These are phyloP conservation scores for Pseudofabraea citricarpa DNA, from an alignment of 2,329 filamentous ascomycete species.

Conservation along the genomic window DNA sequence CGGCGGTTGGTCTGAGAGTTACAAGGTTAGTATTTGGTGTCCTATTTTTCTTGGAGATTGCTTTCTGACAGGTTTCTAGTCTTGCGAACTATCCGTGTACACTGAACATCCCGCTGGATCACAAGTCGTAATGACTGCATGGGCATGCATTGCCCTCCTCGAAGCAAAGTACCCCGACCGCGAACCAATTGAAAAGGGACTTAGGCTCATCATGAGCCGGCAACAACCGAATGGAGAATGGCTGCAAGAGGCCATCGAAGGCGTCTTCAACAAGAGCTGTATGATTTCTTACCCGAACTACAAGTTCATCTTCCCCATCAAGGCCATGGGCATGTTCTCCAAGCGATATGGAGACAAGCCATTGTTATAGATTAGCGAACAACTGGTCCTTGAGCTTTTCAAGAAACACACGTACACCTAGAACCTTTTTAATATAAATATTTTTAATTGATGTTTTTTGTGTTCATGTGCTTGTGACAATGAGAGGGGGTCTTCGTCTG, in stretches of 20 bases:
- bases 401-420: too few species aligned
- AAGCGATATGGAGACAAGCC: constrained; percentile 23
- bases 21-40: constrained; percentile 54
- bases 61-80: constrained; percentile 36
- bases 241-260: constrained; percentile 92
- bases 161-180: constrained; percentile 77
- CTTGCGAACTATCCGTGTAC: constrained; percentile 74
- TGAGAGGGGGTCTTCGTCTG: too few species aligned
- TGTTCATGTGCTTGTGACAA: too few species aligned
- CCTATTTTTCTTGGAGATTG: constrained; percentile 1
- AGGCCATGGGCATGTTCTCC: constrained; percentile 78
- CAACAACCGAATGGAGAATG: constrained; percentile 91
- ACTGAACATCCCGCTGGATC: constrained; percentile 69
- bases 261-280: constrained; percentile 98
- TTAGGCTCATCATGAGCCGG: constrained; percentile 76
- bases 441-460: too few species aligned
- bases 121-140: constrained; percentile 92
- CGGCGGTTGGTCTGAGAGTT: constrained; percentile 96
- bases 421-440: too few species aligned
- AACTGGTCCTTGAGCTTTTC: too few species aligned
- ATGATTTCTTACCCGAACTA: constrained; percentile 99
- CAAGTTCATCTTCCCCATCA: constrained; percentile 93
- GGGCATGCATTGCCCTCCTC: constrained; percentile 79
- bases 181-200: constrained; percentile 65
- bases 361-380: constrained; percentile 12